Conservation (phyloP, 331 rosid genomes). For the Acacia concinna region DNA sequence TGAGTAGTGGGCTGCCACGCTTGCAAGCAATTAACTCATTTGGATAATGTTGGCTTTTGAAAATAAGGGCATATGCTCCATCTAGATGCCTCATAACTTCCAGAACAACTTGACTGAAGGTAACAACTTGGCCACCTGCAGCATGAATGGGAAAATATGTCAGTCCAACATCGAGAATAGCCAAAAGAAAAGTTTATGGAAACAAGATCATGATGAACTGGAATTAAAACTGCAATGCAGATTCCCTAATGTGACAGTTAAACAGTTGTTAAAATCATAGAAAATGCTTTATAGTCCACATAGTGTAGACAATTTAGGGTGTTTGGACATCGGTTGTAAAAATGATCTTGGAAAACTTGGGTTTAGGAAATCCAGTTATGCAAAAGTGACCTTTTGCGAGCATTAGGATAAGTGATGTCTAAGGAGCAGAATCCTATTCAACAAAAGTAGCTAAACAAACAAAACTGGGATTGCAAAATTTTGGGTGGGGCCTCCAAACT, state of each 20-base stretch:
- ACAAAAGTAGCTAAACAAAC: neutral
- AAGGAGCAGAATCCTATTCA: neutral
- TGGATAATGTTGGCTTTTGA: constrained; percentile 90
- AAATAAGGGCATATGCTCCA: constrained; percentile 98
- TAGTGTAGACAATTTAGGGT: neutral
- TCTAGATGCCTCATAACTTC: constrained; percentile 99
- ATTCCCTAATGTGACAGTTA: neutral
- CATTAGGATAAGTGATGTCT: neutral
- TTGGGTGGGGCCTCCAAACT: neutral
- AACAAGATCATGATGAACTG: neutral
- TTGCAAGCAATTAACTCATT: constrained; percentile 98
- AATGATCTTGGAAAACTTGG: too few relatives aligned
- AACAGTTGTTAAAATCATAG: neutral
- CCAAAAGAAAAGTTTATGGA: constrained; percentile 12
- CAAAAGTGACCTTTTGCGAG: neutral
- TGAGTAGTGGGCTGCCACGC: constrained; percentile 94
- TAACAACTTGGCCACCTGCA: constrained; percentile 75
- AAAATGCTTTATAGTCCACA: neutral
- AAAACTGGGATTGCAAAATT: neutral
- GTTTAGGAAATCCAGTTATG: neutral
- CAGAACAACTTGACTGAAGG: constrained; percentile 94
- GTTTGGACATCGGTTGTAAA: neutral
- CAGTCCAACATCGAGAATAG: constrained; percentile 31
- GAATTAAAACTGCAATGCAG: neutral
- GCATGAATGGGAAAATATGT: constrained; percentile 36